phyloP scores from a whole-genome alignment of 2,329 filamentous ascomycete species.

The Alternaria triticimaculans region DNA sequence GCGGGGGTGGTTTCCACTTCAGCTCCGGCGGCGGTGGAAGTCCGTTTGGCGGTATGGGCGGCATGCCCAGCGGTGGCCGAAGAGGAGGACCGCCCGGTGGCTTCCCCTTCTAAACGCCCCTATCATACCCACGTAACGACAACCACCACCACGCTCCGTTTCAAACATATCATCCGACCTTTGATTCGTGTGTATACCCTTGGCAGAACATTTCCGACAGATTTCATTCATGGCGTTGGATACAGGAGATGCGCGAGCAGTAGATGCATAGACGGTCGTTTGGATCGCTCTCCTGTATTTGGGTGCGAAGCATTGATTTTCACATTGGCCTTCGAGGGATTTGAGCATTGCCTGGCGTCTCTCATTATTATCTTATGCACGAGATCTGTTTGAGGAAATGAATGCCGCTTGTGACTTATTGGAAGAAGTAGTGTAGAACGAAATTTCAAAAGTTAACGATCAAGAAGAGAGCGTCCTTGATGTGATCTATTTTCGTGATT shows the following conservation, averaged over 20 bases:
- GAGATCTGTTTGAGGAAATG: not conserved
- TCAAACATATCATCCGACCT: not conserved
- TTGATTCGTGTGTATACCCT: constrained; percentile 31
- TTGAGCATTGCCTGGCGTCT: constrained; percentile 8
- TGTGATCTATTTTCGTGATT: not conserved
- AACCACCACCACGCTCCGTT: not conserved
- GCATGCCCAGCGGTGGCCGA: constrained; percentile 43
- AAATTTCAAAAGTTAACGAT: not conserved
- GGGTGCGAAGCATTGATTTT: constrained; percentile 11
- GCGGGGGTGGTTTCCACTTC: constrained; percentile 55
- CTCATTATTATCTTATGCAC: not conserved
- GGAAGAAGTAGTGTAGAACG: not conserved
- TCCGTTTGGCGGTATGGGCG: constrained; percentile 46
- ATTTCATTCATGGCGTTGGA: constrained; percentile 34
- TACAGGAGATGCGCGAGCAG: constrained; percentile 35
- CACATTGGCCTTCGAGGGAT: constrained; percentile 17
- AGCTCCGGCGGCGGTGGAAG: constrained; percentile 52
- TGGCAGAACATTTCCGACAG: constrained; percentile 13
- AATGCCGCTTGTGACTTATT: not conserved
- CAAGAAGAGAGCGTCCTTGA: not conserved
- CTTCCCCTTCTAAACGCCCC: constrained; percentile 33
- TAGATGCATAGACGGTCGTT: constrained; percentile 20
- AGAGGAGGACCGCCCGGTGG: constrained; percentile 42
- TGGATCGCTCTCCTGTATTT: constrained; percentile 1
- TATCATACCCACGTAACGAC: not conserved